These are phyloP conservation scores for Terfezia boudieri DNA, from an alignment of 495 filamentous ascomycete genomes.

Conservation along the genomic window DNA sequence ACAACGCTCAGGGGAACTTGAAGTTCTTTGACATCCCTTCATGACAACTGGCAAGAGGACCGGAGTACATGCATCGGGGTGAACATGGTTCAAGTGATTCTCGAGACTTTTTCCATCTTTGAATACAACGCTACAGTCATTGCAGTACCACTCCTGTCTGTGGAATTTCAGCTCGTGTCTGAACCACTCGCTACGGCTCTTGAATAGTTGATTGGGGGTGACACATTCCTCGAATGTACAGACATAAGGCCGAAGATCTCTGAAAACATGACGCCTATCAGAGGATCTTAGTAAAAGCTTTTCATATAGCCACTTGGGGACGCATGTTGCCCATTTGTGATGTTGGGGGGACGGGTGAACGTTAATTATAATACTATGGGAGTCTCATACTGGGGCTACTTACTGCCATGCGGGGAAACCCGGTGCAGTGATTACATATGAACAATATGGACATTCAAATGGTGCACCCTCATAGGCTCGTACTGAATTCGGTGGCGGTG, in stretches of 20 bases:
- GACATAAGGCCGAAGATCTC: slow-evolving; percentile 15
- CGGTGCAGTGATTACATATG: not conserved
- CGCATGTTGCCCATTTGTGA: no score
- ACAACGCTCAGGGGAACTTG: not conserved
- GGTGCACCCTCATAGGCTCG: not conserved
- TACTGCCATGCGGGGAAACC: not conserved
- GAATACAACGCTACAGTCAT: not conserved
- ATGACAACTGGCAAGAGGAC: not conserved
- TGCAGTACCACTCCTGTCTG: slow-evolving; percentile 12
- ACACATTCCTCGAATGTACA: slow-evolving; percentile 14
- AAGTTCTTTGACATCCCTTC: not conserved
- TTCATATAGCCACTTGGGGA: not conserved
- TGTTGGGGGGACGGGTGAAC: not conserved
- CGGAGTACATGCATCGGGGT: not conserved
- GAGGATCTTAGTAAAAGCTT: not conserved
- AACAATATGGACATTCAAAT: not conserved
- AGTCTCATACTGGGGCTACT: not conserved
- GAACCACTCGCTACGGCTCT: slow-evolving; percentile 14
- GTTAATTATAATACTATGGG: not conserved
- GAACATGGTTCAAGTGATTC: not conserved
- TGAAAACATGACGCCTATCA: slow-evolving; percentile 13
- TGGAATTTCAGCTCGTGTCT: slow-evolving; percentile 11
- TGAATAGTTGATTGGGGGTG: slow-evolving; percentile 6
- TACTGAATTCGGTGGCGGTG: not conserved
- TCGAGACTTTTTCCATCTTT: not conserved